A percentile compares a stretch with the other conserved stretches of the same genome.
Conservation (phyloP, 116 monocot species). For the Iris pallida region DNA sequence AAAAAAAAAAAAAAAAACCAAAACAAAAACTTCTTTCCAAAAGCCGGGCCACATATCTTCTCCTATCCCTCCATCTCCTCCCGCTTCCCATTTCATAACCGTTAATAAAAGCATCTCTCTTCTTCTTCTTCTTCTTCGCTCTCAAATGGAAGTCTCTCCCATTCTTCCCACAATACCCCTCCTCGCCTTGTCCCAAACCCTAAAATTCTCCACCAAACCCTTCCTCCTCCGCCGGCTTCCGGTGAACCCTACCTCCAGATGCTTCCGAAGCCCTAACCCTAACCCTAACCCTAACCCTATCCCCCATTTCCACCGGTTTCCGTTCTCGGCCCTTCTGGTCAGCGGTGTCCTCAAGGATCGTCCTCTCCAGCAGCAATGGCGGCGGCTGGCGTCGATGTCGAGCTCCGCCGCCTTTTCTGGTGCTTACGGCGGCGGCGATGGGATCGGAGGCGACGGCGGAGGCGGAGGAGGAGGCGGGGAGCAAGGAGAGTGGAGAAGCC, state of each 20-base stretch:
- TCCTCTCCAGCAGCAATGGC: neutral
- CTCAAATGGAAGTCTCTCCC: conserved; percentile 23
- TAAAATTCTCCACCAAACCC: conserved; percentile 21
- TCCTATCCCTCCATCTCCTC: no score
- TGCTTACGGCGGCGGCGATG: conserved; percentile 27
- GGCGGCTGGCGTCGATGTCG: conserved; percentile 42
- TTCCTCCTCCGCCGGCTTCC: conserved; percentile 13
- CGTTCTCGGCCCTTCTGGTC: conserved; percentile 18
- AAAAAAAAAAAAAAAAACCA: no score
- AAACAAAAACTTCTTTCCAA: no score
- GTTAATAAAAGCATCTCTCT: neutral
- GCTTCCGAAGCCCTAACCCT: conserved; percentile 10
- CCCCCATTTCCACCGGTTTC: neutral
- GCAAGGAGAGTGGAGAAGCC: conserved; percentile 23
- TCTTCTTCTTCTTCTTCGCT: neutral
- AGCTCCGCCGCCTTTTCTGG: conserved; percentile 28
- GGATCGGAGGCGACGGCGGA: conserved; percentile 13
- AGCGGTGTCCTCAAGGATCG: conserved; percentile 22
- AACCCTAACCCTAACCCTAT: conserved; percentile 13
- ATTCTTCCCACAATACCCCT: conserved; percentile 29
- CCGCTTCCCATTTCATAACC: no score
- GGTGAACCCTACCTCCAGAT: conserved; percentile 3
- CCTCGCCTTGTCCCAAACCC: conserved; percentile 33
- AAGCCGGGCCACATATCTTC: no score
- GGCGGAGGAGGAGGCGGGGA: conserved; percentile 35